Evolutionary conservation across 2,329 filamentous ascomycete species (phyloP).

Genomic region (Harringtonia aguacate): DNA sequence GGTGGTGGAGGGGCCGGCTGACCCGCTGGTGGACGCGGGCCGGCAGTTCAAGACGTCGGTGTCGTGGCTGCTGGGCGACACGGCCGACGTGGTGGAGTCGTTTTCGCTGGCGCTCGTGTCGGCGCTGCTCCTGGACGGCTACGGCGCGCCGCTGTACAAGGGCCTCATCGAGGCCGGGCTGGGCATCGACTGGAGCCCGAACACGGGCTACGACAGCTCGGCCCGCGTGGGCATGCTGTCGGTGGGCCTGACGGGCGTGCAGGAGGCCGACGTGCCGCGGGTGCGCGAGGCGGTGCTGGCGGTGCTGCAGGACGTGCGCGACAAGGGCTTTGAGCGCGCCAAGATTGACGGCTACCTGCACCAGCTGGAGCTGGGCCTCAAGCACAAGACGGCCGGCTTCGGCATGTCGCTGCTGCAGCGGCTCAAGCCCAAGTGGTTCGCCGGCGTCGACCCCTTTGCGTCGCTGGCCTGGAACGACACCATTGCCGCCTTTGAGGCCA

Average conservation of each 20-base stretch:
- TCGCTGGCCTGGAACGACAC: conserved; percentile 87
- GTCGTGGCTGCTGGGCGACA: conserved; percentile 84
- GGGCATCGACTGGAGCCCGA: conserved; percentile 88
- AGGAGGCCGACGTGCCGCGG: conserved; percentile 64
- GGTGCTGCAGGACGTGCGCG: conserved; percentile 57
- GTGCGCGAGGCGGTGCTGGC: conserved; percentile 65
- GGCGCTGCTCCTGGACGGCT: conserved; percentile 81
- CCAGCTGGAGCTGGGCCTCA: conserved; percentile 82
- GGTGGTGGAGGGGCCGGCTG: conserved; percentile 68
- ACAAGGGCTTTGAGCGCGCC: conserved; percentile 73
- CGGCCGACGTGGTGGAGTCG: conserved; percentile 72
- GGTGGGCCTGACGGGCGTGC: conserved; percentile 82
- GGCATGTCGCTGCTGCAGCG: conserved; percentile 85
- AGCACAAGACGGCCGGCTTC: conserved; percentile 94
- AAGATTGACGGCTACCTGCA: conserved; percentile 94
- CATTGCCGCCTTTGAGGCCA: conserved; percentile 68
- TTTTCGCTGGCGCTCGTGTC: conserved; percentile 79
- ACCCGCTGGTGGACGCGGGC: conserved; percentile 75
- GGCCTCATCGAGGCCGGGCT: conserved; percentile 82
- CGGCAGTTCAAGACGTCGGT: conserved; percentile 90
- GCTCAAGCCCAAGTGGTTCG: conserved; percentile 89
- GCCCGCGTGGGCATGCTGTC: conserved; percentile 76
- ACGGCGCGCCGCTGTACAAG: conserved; percentile 86
- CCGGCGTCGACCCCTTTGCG: conserved; percentile 85
- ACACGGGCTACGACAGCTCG: conserved; percentile 80